Percentiles rank a stretch among this genome's conserved stretches.
Evolutionary conservation across 1,284 basidiomycete species (phyloP).

Genomic region (Malassezia globosa): DNA sequence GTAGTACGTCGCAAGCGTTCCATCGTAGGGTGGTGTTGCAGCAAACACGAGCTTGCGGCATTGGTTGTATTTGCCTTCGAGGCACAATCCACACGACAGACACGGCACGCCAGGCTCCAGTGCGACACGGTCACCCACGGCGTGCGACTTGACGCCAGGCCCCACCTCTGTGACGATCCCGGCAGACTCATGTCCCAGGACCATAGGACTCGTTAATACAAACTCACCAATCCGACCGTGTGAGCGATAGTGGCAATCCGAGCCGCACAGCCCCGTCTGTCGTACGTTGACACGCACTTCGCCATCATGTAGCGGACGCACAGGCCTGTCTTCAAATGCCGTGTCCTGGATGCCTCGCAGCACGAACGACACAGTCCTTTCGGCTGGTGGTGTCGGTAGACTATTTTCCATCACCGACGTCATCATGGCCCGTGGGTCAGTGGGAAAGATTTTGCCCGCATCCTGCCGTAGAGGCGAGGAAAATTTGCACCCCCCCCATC

Average conservation of each 20-base stretch:
- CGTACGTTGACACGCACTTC: slow-evolving; percentile 83
- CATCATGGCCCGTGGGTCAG: too few relatives aligned
- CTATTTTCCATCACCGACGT: slow-evolving; percentile 31
- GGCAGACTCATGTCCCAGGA: slow-evolving; percentile 56
- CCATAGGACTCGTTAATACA: slow-evolving; percentile 67
- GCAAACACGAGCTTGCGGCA: slow-evolving; percentile 65
- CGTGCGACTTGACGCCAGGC: slow-evolving; percentile 59
- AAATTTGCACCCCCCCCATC: too few relatives aligned
- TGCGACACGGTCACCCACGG: slow-evolving; percentile 73
- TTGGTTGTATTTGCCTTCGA: slow-evolving; percentile 46
- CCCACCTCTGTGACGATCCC: slow-evolving; percentile 58
- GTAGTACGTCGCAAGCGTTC: slow-evolving; percentile 64
- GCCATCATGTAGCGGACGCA: slow-evolving; percentile 55
- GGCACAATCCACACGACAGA: slow-evolving; percentile 55
- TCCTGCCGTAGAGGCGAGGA: too few relatives aligned
- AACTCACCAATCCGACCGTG: slow-evolving; percentile 54
- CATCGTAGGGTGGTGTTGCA: slow-evolving; percentile 79
- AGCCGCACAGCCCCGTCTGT: slow-evolving; percentile 69
- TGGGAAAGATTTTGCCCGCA: too few relatives aligned
- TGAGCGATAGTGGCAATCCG: slow-evolving; percentile 52
- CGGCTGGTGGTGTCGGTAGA: slow-evolving; percentile 25
- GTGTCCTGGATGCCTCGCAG: slow-evolving; percentile 63
- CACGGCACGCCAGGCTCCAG: slow-evolving; percentile 70
- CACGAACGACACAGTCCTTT: slow-evolving; percentile 64
- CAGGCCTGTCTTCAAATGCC: slow-evolving; percentile 62